phyloP scores from a whole-genome alignment of 2,329 filamentous ascomycete genomes.

The Graphium sp. region DNA sequence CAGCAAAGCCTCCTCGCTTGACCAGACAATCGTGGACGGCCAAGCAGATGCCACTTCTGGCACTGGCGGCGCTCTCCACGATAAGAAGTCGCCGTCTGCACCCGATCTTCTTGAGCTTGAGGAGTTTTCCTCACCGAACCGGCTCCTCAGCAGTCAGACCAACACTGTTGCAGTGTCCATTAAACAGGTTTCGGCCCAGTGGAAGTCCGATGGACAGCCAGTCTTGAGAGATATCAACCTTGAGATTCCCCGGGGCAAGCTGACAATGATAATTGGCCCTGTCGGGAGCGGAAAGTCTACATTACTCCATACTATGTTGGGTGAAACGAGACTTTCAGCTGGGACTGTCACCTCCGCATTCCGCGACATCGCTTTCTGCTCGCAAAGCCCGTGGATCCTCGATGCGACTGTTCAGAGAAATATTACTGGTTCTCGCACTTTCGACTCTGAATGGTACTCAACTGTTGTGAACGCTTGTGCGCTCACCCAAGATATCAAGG shows the following conservation, averaged over 20 bases:
- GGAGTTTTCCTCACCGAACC: neutral
- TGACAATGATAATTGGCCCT: slow-evolving; percentile 21
- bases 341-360: slow-evolving; percentile 7
- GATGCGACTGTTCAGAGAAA: slow-evolving; percentile 19
- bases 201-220: slow-evolving; percentile 7
- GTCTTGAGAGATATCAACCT: slow-evolving; percentile 15
- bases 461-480: slow-evolving; percentile 16
- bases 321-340: slow-evolving; percentile 9
- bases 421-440: slow-evolving; percentile 16
- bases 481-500: slow-evolving; percentile 13
- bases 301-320: slow-evolving; percentile 16
- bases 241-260: slow-evolving; percentile 11
- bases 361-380: slow-evolving; percentile 12
- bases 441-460: slow-evolving; percentile 15
- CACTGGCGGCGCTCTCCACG: neutral
- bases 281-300: slow-evolving; percentile 19
- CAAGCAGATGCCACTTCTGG: too few relatives aligned
- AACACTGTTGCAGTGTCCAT: neutral
- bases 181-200: too few relatives aligned
- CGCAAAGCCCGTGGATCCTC: slow-evolving; percentile 14
- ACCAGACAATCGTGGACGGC: too few relatives aligned
- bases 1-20: too few relatives aligned
- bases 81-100: neutral
- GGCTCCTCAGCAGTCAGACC: slow-evolving; percentile 6
- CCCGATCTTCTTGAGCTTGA: neutral